These are phyloP conservation scores for Ganoderma lucidum DNA, from an alignment of 1,284 basidiomycete species.

Conservation along the genomic window DNA sequence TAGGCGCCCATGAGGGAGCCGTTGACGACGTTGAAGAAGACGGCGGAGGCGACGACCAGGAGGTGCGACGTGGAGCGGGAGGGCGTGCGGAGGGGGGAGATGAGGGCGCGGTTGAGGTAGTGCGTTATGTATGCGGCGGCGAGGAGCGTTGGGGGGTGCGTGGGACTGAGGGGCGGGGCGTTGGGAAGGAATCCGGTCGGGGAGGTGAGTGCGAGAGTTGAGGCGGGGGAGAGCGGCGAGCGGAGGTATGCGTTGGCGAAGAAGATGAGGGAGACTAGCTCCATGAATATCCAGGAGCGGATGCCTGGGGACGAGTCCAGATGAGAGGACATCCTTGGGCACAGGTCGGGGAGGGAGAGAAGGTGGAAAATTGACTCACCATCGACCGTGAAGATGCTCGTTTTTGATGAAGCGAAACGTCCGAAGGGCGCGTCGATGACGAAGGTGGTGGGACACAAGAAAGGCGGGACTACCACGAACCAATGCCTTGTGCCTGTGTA, in stretches of 20 bases:
- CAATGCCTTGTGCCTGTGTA: slow-evolving; percentile 42
- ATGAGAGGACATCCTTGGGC: neutral
- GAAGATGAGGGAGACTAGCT: slow-evolving; percentile 77
- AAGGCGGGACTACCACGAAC: slow-evolving; percentile 42
- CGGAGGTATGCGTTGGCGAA: slow-evolving; percentile 61
- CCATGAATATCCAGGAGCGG: slow-evolving; percentile 86
- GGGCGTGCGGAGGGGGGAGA: slow-evolving; percentile 86
- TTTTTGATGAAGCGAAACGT: slow-evolving; percentile 63
- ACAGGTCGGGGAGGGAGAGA: slow-evolving; percentile 3
- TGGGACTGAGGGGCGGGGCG: slow-evolving; percentile 36
- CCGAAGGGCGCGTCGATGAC: slow-evolving; percentile 79
- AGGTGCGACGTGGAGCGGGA: slow-evolving; percentile 83
- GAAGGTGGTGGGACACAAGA: slow-evolving; percentile 45
- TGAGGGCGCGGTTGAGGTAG: slow-evolving; percentile 85
- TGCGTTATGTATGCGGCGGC: slow-evolving; percentile 74
- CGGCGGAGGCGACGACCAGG: slow-evolving; percentile 63
- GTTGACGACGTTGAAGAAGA: slow-evolving; percentile 79
- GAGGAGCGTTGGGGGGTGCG: slow-evolving; percentile 60
- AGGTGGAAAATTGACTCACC: slow-evolving; percentile 46
- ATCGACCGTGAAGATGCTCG: slow-evolving; percentile 60
- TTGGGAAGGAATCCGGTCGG: neutral
- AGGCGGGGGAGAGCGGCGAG: slow-evolving; percentile 51
- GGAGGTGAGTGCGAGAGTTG: slow-evolving; percentile 22
- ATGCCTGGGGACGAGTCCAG: slow-evolving; percentile 44
- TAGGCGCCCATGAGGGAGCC: slow-evolving; percentile 77